Percentiles rank a stretch among this genome's conserved stretches.
Conservation (phyloP, 2,329 filamentous ascomycete species). For the Aspergillus fructus region DNA sequence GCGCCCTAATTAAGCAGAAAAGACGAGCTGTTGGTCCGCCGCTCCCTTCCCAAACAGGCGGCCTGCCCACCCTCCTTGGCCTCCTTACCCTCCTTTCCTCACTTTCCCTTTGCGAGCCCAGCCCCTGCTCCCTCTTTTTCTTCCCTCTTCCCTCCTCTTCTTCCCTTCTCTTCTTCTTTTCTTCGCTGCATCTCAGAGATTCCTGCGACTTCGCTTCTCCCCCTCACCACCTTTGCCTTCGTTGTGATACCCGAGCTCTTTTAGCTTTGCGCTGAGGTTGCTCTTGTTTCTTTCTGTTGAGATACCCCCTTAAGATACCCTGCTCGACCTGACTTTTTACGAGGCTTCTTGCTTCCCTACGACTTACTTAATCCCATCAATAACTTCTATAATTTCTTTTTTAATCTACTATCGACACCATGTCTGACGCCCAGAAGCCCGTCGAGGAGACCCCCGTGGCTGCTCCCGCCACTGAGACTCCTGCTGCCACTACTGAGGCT, state of each 20-base stretch:
- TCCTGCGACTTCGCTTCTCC: conserved; percentile 16
- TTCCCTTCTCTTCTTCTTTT: conserved; percentile 25
- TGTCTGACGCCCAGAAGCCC: conserved; percentile 74
- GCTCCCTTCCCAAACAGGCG: conserved; percentile 23
- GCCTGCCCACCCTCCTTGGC: conserved; percentile 9
- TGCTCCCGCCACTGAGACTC: conserved; percentile 37
- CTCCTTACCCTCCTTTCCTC: conserved; percentile 17
- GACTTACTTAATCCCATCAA: conserved; percentile 19
- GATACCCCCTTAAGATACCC: conserved; percentile 35
- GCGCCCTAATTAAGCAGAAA: not conserved
- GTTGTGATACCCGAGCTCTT: conserved; percentile 43
- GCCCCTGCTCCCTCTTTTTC: conserved; percentile 21
- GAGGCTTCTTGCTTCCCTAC: conserved; percentile 21
- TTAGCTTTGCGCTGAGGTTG: conserved; percentile 29
- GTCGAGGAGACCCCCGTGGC: conserved; percentile 57
- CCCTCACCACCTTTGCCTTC: conserved; percentile 22
- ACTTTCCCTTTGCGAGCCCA: not conserved
- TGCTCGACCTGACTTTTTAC: conserved; percentile 16
- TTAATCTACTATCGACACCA: conserved; percentile 46
- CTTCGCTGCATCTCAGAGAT: conserved; percentile 19
- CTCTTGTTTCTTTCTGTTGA: conserved; percentile 34
- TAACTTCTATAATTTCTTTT: conserved; percentile 19
- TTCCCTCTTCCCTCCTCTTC: conserved; percentile 27
- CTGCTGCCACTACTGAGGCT: conserved; percentile 38
- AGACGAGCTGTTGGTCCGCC: conserved; percentile 12